Evolutionary conservation across 345 rosid species (phyloP).

Genomic region (Hypericum androsaemum): DNA sequence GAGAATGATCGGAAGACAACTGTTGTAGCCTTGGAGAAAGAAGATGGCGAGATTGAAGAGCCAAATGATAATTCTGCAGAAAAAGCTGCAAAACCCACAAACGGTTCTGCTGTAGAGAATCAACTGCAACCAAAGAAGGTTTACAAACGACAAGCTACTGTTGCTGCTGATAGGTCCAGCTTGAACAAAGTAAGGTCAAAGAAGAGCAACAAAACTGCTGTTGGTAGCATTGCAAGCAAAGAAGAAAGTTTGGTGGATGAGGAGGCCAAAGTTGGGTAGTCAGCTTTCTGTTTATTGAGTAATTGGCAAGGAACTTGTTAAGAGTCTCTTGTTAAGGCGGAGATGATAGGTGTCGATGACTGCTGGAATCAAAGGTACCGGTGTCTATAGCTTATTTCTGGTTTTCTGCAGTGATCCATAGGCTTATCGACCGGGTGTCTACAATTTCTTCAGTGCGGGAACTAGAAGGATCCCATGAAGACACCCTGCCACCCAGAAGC

Average conservation of each 20-base stretch:
- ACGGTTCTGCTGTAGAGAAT: conserved; percentile 28
- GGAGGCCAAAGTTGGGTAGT: conserved; percentile 49
- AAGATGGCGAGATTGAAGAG: conserved; percentile 25
- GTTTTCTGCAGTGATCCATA: too few relatives aligned
- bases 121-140: conserved; percentile 44
- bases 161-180: conserved; percentile 30
- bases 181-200: conserved; percentile 28
- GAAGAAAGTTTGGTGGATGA: conserved; percentile 50
- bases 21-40: conserved; percentile 15
- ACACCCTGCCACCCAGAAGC: too few relatives aligned
- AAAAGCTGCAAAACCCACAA: conserved; percentile 25
- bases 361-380: too few relatives aligned
- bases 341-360: too few relatives aligned
- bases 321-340: too few relatives aligned
- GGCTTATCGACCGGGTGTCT: too few relatives aligned
- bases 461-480: too few relatives aligned
- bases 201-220: conserved; percentile 29
- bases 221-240: conserved; percentile 22
- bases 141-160: conserved; percentile 34
- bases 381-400: too few relatives aligned
- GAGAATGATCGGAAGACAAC: conserved; percentile 19
- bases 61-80: conserved; percentile 30
- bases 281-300: too few relatives aligned
- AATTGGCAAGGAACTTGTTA: too few relatives aligned
- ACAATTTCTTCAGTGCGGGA: too few relatives aligned